Evolutionary conservation across 164 flowering plant species (phyloP), one percentile per base, ranked within the genome.

Genomic region (Euptelea pleiosperma): DNA sequence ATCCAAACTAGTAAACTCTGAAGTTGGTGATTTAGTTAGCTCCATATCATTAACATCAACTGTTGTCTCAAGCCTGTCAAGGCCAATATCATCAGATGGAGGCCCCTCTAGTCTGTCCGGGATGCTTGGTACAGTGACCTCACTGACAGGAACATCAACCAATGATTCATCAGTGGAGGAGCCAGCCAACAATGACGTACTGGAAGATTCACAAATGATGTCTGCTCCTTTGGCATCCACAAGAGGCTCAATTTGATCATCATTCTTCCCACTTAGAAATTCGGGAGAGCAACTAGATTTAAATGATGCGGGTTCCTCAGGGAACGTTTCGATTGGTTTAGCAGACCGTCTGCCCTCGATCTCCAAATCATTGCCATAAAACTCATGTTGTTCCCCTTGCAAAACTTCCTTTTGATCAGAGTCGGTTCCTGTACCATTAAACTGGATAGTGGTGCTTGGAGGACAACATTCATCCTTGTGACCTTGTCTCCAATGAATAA

Each of bases 401-500:
- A 40, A 44, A 35, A 41, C 55, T 14, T 28, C 52, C 24, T 64
- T 60, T 15, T 18, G 35, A 58, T 25, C 61, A 49, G 56, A 54
- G 37, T 68, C 60, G n/a, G 45, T 52, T 64, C 25, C 67, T 10
- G 31, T 57, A 57, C 66, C 76, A 61, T 37, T 61, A 49, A 10
- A 51, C 26, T 55, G 61, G 10, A 21, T 33, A 50, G 45, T n/a
- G 10, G 21, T 26, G 22, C 24, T 16, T 15, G 75, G 72, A 57
- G 84, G 92, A 39, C 31, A 79, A 58, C 96, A 89, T 54, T 84
- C 83, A 3, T 84, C 81, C 65, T 78, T 86, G 79, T 89, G 96
- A 30, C 93, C 93, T 80, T 77, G 78, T 59, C 96, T 76, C 96
- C 96, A 89, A 53, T 89, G 96, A 64, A 81, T 60, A 55, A 86